Conservation (phyloP, 2,329 filamentous ascomycete species). For the Purpureocillium lavendulum region DNA sequence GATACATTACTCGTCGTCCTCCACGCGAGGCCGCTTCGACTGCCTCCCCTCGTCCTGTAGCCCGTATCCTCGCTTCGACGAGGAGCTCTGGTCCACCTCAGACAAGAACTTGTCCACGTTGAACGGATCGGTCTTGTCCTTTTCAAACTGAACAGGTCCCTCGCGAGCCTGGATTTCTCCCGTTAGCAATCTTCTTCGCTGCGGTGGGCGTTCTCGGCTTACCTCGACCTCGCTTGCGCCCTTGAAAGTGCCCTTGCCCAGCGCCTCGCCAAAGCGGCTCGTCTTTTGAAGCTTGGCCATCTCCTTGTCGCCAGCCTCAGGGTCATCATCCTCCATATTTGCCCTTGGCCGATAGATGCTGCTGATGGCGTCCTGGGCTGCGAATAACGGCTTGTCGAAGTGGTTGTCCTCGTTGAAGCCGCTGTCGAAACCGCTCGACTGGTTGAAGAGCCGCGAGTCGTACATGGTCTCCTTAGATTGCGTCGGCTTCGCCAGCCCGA, state of each 20-base stretch:
- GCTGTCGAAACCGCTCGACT: constrained; percentile 79
- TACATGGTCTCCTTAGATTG: constrained; percentile 92
- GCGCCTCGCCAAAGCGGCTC: constrained; percentile 73
- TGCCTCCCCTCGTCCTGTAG: constrained; percentile 58
- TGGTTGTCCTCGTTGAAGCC: constrained; percentile 97
- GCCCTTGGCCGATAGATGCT: constrained; percentile 84
- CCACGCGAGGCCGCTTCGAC: constrained; percentile 69
- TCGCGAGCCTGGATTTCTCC: constrained; percentile 53
- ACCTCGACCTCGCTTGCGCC: constrained; percentile 77
- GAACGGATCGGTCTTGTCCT: constrained; percentile 77
- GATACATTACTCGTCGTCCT: constrained; percentile 21
- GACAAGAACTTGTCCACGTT: constrained; percentile 90
- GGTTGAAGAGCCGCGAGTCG: constrained; percentile 91
- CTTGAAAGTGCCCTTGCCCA: constrained; percentile 87
- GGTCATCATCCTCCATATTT: constrained; percentile 67
- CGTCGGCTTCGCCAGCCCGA: constrained; percentile 91
- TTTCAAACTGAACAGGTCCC: constrained; percentile 94
- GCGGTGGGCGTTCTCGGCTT: constrained; percentile 20
- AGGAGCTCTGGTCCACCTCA: constrained; percentile 59
- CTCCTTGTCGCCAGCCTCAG: constrained; percentile 70
- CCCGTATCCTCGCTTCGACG: constrained; percentile 67
- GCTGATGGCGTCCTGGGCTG: constrained; percentile 87
- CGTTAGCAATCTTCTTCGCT: constrained; percentile 18
- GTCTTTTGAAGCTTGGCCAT: constrained; percentile 83
- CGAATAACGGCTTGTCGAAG: constrained; percentile 96